A percentile compares a stretch with the other conserved stretches of the same genome.
Evolutionary conservation across 306 rosid genomes (phyloP).

Genomic region (Elaeagnus macrophylla): DNA sequence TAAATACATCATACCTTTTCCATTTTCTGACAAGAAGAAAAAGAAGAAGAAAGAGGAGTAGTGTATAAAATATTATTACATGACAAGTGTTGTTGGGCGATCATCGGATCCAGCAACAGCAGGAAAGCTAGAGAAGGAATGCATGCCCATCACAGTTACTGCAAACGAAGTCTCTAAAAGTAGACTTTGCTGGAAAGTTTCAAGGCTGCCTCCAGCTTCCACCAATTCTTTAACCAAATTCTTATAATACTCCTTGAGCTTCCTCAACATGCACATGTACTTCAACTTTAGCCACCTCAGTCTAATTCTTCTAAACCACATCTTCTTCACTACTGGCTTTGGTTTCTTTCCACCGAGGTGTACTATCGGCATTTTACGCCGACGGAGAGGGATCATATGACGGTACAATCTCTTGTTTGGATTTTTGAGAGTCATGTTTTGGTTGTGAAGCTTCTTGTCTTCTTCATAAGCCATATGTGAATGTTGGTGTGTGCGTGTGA

Average conservation of each 20-base stretch:
- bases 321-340: constrained; percentile 17
- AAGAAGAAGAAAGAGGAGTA: background rate
- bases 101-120: constrained; percentile 28
- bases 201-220: constrained; percentile 38
- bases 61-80: constrained; percentile 4
- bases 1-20: too few species aligned
- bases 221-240: constrained; percentile 35
- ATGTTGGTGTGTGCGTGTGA: background rate
- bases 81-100: constrained; percentile 33
- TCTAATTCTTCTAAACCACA: constrained; percentile 31
- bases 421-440: constrained; percentile 4
- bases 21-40: too few species aligned
- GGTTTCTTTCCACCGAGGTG: constrained; percentile 44
- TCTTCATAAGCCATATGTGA: constrained; percentile 37
- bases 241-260: constrained; percentile 33
- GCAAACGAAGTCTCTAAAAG: constrained; percentile 55
- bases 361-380: constrained; percentile 28
- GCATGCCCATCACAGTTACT: constrained; percentile 41
- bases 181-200: constrained; percentile 42
- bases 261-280: constrained; percentile 34
- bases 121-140: constrained; percentile 41
- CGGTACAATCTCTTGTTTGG: constrained; percentile 17
- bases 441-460: constrained; percentile 7
- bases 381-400: constrained; percentile 23
- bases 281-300: constrained; percentile 47